Conservation (phyloP, 495 filamentous ascomycete genomes). For the Hyaloscypha variabilis region DNA sequence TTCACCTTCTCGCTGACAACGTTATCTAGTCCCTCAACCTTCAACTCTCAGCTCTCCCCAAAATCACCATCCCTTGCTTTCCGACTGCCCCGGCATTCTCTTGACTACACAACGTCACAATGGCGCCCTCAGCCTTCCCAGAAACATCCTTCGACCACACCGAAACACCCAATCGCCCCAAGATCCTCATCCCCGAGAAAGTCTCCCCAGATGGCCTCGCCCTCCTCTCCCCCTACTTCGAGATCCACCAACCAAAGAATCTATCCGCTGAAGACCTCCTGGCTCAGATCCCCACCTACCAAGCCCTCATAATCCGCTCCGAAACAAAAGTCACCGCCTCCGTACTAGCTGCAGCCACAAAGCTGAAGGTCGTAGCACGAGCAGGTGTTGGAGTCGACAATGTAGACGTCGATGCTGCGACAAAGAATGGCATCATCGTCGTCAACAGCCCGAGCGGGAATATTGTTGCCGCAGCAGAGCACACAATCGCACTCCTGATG, state of each 20-base stretch:
- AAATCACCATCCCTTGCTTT: background rate
- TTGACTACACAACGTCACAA: constrained; percentile 15
- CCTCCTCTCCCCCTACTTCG: constrained; percentile 55
- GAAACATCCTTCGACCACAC: constrained; percentile 16
- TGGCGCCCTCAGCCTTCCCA: constrained; percentile 40
- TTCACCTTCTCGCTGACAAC: background rate
- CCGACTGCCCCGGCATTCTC: background rate
- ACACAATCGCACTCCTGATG: constrained; percentile 69
- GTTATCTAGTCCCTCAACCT: background rate
- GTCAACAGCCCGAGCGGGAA: constrained; percentile 73
- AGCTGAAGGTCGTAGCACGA: constrained; percentile 70
- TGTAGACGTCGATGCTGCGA: constrained; percentile 69
- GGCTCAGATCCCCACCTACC: constrained; percentile 60
- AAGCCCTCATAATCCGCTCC: constrained; percentile 70
- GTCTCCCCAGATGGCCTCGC: constrained; percentile 72
- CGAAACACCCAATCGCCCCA: constrained; percentile 38
- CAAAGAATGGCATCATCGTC: constrained; percentile 66
- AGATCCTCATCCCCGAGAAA: constrained; percentile 72
- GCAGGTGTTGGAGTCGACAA: constrained; percentile 79
- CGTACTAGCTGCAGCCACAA: constrained; percentile 58
- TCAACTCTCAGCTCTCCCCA: background rate
- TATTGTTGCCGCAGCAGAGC: constrained; percentile 70
- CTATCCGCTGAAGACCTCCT: constrained; percentile 59
- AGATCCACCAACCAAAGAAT: constrained; percentile 61
- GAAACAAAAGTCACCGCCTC: constrained; percentile 70